Conservation (phyloP, 1,284 basidiomycete species). For the Ganoderma resinaceum region DNA sequence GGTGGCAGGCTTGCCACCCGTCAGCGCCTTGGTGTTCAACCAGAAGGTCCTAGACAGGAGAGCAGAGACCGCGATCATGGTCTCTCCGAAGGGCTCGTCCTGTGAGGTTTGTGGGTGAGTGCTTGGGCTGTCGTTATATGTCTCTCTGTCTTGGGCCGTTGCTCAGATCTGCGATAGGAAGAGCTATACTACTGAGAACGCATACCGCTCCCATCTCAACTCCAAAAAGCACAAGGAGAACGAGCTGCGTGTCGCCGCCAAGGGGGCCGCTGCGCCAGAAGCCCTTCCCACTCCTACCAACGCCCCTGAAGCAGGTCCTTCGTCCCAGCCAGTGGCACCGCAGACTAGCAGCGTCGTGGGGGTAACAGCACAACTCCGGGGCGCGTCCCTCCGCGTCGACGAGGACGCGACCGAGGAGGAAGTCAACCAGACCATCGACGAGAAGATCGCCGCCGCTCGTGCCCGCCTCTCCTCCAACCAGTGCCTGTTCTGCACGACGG, state of each 20-base stretch:
- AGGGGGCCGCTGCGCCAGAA: conserved; percentile 24
- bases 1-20: conserved; percentile 90
- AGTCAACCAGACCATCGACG: conserved; percentile 67
- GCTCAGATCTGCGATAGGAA: conserved; percentile 65
- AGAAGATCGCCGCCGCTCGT: conserved; percentile 80
- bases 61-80: conserved; percentile 75
- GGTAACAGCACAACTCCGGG: conserved; percentile 23
- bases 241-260: conserved; percentile 59
- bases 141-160: neutral
- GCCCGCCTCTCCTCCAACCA: conserved; percentile 66
- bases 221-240: conserved; percentile 93
- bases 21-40: conserved; percentile 84
- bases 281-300: conserved; percentile 4
- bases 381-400: conserved; percentile 43
- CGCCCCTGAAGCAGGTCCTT: conserved; percentile 20
- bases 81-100: conserved; percentile 66
- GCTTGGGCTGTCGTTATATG: neutral
- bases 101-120: conserved; percentile 88
- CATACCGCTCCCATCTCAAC: conserved; percentile 86
- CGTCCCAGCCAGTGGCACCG: neutral
- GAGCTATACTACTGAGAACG: conserved; percentile 89
- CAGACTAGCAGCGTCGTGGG: conserved; percentile 1
- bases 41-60: conserved; percentile 89
- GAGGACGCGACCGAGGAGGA: conserved; percentile 58
- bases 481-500: conserved; percentile 88